Evolutionary conservation across 345 rosid species (phyloP), one percentile per base, ranked within the genome.

Genomic region (Corymbia maculata): DNA sequence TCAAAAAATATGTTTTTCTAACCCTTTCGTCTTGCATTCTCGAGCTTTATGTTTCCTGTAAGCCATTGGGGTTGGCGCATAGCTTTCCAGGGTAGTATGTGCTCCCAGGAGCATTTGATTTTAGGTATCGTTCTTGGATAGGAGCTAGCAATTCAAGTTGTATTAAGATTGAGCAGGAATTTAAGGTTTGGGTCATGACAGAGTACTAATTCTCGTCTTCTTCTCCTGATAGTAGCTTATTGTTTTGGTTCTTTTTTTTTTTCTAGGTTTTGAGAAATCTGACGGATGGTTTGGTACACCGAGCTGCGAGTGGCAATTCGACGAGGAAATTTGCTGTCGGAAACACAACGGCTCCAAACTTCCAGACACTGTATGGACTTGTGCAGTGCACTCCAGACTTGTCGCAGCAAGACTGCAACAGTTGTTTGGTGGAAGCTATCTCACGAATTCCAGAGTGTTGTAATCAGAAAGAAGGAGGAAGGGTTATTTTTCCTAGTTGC

Each of bases 331-430:
- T 49, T 22, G 82, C 88, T 0, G 82, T 50, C 0, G n/a, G 82
- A 7, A 64, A 64, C 2, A 45, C n/a, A 0, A 66, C 30, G 0
- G 88, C 88, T 13, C 55, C 88, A 32, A 24, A 86, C 50, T 86
- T 64, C 53, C 47, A 47, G 1, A 86, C 49, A 22, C 79, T 86
- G 24, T 86, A 3, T 64, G 88, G 80, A 32, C 88, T 86, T 30
- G n/a, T 64, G 88, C 79, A 86, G 59, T 86, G 88, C 52, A 66
- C 82, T 14, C 88, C 88, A 5, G 88, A 86, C 79, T 57, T 86
- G n/a, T 86, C 87, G 51, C 51, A 42, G 16, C 4, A 9, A 13
- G 7, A 24, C 19, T 86, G 87, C 87, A 7, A 22, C 12, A 21
- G 59, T 86, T 86, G 87, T 24, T 70, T 86, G 5, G 52, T 19